Base-by-base conservation (phyloP, 495 filamentous ascomycete genomes). In the Daldinia loculata region DNA sequence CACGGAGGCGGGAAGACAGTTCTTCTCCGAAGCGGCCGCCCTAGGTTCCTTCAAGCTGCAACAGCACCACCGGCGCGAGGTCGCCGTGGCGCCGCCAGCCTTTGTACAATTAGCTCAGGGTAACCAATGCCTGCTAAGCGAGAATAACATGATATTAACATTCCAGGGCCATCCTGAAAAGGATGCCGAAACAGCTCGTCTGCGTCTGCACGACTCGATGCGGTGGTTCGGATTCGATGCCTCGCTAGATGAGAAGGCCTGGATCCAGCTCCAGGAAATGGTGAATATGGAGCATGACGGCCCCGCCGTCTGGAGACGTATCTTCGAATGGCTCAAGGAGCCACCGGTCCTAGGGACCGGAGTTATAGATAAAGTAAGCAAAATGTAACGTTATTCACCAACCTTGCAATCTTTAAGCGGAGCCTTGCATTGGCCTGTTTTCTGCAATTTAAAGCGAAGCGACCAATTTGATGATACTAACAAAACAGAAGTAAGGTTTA, bases 141-240 rank as follows among this genome's bases (percentile, higher is more conserved):
- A 80, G 48, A 75, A 70, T 60, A 79, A 79, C 67, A 75, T 77
- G 5, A 77, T 85, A 41, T 67, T 85, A 19, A 84, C 83, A 2
- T 82, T 85, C 38, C 84, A 85, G 61, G 83, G 82, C 1, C 84
- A 85, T 61, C 84, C 83, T 3, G 84, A 85, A 64, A 81, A 85
- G 77, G 80, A 85, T 60, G 76, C 74, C 0, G 76, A 72, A 19
- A 76, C 81, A 17, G 81, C 84, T 15, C 77, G 78, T 29, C 56
- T 78, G 53, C 65, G 82, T 56, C 60, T 85, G 32, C 60, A 72
- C 36, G 79, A 83, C 56, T 75, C 80, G 0, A 56, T 72, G 29
- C 62, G 76, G 22, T 84, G 83, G 80, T 82, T 79, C 67, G 80
- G 81, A 2, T 71, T 81, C 14, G 81, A 79, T 19, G 67, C 68